A percentile compares a stretch with the other conserved stretches of the same genome.
phyloP scores from a whole-genome alignment of 257 asterid genomes.

The Parsonsia alboflavescens region DNA sequence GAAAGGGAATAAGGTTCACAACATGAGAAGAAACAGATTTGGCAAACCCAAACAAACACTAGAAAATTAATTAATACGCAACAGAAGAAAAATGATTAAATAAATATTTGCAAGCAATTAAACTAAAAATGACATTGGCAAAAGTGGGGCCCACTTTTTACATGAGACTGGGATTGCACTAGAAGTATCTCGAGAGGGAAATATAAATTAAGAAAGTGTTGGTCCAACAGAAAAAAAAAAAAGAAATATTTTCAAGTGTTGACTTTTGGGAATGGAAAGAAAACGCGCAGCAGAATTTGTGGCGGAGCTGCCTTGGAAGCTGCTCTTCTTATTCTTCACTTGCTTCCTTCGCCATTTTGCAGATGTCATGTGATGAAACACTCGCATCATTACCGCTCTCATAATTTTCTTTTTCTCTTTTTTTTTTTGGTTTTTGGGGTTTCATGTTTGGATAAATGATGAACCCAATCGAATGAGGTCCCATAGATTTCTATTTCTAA shows the following conservation, averaged over 20 bases:
- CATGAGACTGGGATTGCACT: slow-evolving; percentile 3
- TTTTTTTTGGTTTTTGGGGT: too few species aligned
- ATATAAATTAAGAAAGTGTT: not conserved
- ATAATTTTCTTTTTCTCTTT: too few species aligned
- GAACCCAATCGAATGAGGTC: too few species aligned
- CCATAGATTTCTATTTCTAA: too few species aligned
- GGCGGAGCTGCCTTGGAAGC: slow-evolving; percentile 28
- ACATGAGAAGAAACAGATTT: too few species aligned
- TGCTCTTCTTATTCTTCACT: slow-evolving; percentile 19
- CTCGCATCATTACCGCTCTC: not conserved
- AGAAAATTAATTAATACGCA: too few species aligned
- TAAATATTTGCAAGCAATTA: not conserved
- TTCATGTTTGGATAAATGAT: too few species aligned
- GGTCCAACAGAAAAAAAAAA: not conserved
- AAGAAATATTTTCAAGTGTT: slow-evolving; percentile 13
- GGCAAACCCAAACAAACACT: too few species aligned
- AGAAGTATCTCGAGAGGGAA: slow-evolving; percentile 1
- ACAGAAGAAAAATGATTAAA: not conserved
- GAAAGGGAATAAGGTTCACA: too few species aligned
- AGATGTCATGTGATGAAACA: slow-evolving; percentile 13
- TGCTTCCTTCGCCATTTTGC: not conserved
- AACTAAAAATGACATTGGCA: not conserved
- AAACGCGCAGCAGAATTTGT: slow-evolving; percentile 20
- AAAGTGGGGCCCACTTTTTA: slow-evolving; percentile 5
- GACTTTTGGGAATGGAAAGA: slow-evolving; percentile 36